These are phyloP conservation scores for Garcileccinum viscosum DNA, from an alignment of 1,284 basidiomycete genomes.

Conservation along the genomic window DNA sequence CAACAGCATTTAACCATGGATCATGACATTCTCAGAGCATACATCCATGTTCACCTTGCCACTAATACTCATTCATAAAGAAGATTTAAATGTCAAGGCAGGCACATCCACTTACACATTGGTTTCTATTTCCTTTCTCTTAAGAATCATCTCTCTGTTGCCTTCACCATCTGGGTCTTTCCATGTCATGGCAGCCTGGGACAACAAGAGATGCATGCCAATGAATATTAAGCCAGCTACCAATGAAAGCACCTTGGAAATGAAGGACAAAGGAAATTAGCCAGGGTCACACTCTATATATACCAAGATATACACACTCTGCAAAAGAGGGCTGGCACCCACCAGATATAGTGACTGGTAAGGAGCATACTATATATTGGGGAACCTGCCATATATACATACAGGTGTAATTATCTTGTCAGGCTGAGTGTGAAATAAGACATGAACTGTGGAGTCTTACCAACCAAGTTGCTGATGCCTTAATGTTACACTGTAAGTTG, in stretches of 20 bases:
- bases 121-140: neutral
- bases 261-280: neutral
- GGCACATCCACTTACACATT: neutral
- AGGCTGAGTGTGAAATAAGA: neutral
- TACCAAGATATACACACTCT: constrained; percentile 24
- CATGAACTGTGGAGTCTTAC: constrained; percentile 15
- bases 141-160: neutral
- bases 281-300: neutral
- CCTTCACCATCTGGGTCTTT: neutral
- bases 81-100: neutral
- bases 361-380: constrained; percentile 41
- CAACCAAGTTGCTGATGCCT: constrained; percentile 36
- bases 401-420: neutral
- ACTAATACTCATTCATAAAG: neutral
- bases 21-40: neutral
- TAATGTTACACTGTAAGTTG: neutral
- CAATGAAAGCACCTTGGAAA: neutral
- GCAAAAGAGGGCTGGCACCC: constrained; percentile 36
- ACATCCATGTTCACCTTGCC: neutral
- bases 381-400: constrained; percentile 25
- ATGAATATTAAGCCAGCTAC: neutral
- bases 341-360: constrained; percentile 36
- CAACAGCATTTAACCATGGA: neutral
- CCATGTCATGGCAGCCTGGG: neutral
- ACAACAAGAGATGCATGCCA: neutral